Percentiles rank a stretch among this genome's conserved stretches.
phyloP scores from a whole-genome alignment of 495 filamentous ascomycete genomes.

The Aspergillus mulundensis region DNA sequence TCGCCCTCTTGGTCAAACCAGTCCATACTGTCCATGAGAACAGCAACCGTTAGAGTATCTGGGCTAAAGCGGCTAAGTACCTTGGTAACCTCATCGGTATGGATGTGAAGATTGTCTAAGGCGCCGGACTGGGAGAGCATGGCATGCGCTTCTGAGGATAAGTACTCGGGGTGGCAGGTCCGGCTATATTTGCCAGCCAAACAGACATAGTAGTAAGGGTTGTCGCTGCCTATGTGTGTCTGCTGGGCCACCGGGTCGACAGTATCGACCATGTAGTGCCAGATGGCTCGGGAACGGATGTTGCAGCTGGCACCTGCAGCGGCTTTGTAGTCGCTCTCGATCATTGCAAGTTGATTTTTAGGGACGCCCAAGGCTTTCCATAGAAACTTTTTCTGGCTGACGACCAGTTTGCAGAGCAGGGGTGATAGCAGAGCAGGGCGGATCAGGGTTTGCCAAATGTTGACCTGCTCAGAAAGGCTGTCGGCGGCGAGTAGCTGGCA shows the following conservation, averaged over 20 bases:
- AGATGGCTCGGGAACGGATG: background rate
- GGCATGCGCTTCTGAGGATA: no score
- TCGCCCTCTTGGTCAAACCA: background rate
- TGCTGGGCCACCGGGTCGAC: background rate
- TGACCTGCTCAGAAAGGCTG: background rate
- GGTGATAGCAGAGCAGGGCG: background rate
- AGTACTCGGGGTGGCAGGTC: background rate
- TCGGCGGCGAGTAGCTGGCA: background rate
- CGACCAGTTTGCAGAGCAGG: background rate
- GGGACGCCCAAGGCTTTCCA: background rate
- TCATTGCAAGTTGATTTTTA: background rate
- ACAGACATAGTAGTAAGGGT: background rate
- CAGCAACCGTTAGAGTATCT: background rate
- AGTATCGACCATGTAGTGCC: background rate
- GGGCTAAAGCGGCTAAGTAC: no score
- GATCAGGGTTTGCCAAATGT: background rate
- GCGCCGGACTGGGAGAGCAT: no score
- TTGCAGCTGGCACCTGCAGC: background rate
- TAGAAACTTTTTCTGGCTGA: background rate
- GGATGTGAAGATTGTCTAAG: no score
- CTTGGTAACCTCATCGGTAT: no score
- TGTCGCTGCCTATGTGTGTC: background rate
- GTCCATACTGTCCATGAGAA: background rate
- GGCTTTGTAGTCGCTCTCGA: background rate
- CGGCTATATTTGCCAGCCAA: background rate